These are phyloP conservation scores for Candida vaughaniae DNA, from an alignment of 805 yeast species.

Conservation along the genomic window DNA sequence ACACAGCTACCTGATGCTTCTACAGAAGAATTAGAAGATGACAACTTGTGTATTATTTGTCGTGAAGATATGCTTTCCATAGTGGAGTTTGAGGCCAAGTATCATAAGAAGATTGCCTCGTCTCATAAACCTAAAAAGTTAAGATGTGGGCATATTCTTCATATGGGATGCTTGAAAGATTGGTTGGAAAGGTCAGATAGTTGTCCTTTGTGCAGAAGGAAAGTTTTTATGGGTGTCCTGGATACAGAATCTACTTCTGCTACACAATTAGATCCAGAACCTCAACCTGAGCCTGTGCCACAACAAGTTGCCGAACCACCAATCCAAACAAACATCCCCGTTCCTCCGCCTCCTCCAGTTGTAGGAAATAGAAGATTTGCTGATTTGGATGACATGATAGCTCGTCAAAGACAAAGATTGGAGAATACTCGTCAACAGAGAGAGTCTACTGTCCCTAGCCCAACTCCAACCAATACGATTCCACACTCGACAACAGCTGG, in stretches of 20 bases:
- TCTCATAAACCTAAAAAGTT: slow-evolving; percentile 69
- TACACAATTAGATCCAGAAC: slow-evolving; percentile 2
- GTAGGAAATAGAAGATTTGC: slow-evolving; percentile 9
- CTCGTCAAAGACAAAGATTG: slow-evolving; percentile 3
- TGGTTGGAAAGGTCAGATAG: slow-evolving; percentile 91
- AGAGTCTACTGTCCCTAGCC: slow-evolving; percentile 5
- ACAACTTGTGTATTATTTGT: slow-evolving; percentile 81
- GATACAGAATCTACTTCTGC: not conserved
- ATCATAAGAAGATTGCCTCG: slow-evolving; percentile 20
- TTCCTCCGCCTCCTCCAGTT: slow-evolving; percentile 2
- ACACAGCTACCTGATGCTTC: slow-evolving; percentile 62
- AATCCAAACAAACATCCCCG: not conserved
- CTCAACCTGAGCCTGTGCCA: not conserved
- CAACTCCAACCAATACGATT: slow-evolving; percentile 1
- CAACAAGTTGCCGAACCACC: not conserved
- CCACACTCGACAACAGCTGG: slow-evolving; percentile 2
- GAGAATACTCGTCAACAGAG: slow-evolving; percentile 4
- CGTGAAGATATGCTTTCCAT: slow-evolving; percentile 78
- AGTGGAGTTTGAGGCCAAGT: slow-evolving; percentile 29
- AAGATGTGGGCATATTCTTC: slow-evolving; percentile 84
- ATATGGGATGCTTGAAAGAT: slow-evolving; percentile 82
- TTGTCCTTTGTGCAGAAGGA: slow-evolving; percentile 89
- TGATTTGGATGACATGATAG: slow-evolving; percentile 9
- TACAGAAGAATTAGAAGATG: slow-evolving; percentile 51
- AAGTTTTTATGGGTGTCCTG: slow-evolving; percentile 55